A percentile compares a stretch with the other conserved stretches of the same genome.
phyloP scores from a whole-genome alignment of 2,329 filamentous ascomycete genomes.

The Dendryphion nanum region DNA sequence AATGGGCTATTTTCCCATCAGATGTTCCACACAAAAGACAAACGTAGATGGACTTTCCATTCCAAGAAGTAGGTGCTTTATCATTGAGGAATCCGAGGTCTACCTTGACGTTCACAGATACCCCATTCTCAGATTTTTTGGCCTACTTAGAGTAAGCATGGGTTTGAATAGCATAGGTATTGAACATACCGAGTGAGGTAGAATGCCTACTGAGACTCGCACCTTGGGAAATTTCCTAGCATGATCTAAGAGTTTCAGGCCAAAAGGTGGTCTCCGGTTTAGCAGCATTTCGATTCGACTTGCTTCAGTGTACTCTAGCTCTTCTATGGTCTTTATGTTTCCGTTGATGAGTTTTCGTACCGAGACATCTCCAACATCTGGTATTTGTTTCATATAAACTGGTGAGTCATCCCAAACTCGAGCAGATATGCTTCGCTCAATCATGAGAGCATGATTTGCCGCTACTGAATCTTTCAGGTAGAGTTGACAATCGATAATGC shows the following conservation, averaged over 20 bases:
- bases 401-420: conserved; percentile 79
- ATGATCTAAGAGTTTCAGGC: conserved; percentile 64
- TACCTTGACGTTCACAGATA: conserved; percentile 62
- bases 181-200: conserved; percentile 47
- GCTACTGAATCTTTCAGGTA: conserved; percentile 63
- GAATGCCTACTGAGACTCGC: conserved; percentile 53
- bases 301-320: conserved; percentile 65
- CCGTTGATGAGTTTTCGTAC: conserved; percentile 70
- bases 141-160: conserved; percentile 14
- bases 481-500: conserved; percentile 72
- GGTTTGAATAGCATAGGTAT: not conserved
- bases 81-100: conserved; percentile 72
- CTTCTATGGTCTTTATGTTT: conserved; percentile 69
- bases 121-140: conserved; percentile 38
- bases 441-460: conserved; percentile 68
- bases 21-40: conserved; percentile 74
- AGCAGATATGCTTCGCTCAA: conserved; percentile 74
- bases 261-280: conserved; percentile 80
- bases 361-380: conserved; percentile 72
- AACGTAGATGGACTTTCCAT: conserved; percentile 63
- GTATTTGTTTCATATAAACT: conserved; percentile 78
- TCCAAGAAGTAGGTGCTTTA: conserved; percentile 60
- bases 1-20: conserved; percentile 68
- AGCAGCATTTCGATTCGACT: conserved; percentile 74
- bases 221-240: conserved; percentile 71